Evolutionary conservation across 441 rosid genomes (phyloP).

Genomic region (Heliophila coronopifolia): DNA sequence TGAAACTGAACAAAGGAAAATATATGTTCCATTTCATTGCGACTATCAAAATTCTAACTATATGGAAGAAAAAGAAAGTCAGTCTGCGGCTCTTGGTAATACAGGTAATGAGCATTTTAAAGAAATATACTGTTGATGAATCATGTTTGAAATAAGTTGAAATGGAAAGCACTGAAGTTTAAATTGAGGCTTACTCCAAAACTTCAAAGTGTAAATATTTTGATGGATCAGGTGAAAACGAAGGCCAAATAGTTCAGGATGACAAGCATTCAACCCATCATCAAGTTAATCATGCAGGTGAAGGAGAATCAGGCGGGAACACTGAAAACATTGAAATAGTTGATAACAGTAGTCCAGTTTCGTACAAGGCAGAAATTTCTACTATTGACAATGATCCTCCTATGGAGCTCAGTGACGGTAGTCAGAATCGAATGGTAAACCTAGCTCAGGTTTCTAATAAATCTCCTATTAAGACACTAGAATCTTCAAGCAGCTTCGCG

Average conservation of each 20-base stretch:
- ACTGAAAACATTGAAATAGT: conserved; percentile 28
- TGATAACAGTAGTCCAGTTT: conserved; percentile 34
- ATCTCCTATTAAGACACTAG: conserved; percentile 41
- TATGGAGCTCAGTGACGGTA: conserved; percentile 44
- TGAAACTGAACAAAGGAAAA: conserved; percentile 23
- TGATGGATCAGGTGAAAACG: conserved; percentile 28
- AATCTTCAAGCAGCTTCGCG: conserved; percentile 40
- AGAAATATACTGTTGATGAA: conserved; percentile 25
- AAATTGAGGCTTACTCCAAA: conserved; percentile 21
- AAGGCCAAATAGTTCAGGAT: conserved; percentile 24
- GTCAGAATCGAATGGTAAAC: conserved; percentile 55
- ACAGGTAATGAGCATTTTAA: conserved; percentile 16
- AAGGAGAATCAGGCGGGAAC: conserved; percentile 34
- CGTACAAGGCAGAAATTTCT: conserved; percentile 35
- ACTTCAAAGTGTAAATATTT: conserved; percentile 22
- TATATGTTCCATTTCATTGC: conserved; percentile 19
- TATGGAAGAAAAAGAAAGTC: conserved; percentile 29
- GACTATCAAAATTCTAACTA: conserved; percentile 24
- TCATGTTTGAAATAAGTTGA: conserved; percentile 29
- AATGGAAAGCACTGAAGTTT: conserved; percentile 25
- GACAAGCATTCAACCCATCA: conserved; percentile 32
- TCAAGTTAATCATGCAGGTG: conserved; percentile 28
- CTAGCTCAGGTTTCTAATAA: conserved; percentile 41
- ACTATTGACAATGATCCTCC: conserved; percentile 35
- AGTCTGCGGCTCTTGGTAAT: conserved; percentile 29